Evolutionary conservation across 2,329 filamentous ascomycete genomes (phyloP).

Genomic region (Pezicula carpinea): DNA sequence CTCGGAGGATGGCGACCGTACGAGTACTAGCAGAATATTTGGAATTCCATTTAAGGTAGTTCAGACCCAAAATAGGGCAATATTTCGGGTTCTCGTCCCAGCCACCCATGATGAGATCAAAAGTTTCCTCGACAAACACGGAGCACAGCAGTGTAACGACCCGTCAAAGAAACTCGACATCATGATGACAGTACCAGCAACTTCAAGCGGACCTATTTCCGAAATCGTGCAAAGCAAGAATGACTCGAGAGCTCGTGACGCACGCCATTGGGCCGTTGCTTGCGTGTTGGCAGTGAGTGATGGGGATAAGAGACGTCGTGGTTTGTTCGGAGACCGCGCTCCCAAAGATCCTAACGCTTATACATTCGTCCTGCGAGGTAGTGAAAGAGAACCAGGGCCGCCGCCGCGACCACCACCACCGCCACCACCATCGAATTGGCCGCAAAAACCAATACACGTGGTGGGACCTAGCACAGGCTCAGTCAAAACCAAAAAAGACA

Average conservation of each 20-base stretch:
- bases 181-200: constrained; percentile 1
- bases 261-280: too few relatives aligned
- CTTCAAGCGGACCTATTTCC: constrained; percentile 5
- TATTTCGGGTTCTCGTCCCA: background rate
- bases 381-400: too few relatives aligned
- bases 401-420: too few relatives aligned
- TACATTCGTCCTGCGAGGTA: too few relatives aligned
- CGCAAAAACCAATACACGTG: too few relatives aligned
- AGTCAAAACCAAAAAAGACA: background rate
- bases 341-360: too few relatives aligned
- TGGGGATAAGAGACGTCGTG: too few relatives aligned
- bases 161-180: background rate
- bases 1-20: background rate
- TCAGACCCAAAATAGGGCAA: background rate
- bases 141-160: background rate
- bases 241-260: too few relatives aligned
- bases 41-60: constrained; percentile 4
- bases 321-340: too few relatives aligned
- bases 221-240: background rate
- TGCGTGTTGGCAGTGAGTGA: too few relatives aligned
- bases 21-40: constrained; percentile 3
- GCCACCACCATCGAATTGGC: too few relatives aligned
- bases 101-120: constrained; percentile 7
- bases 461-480: too few relatives aligned
- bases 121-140: background rate